A percentile compares a stretch with the other conserved stretches of the same genome.
phyloP scores from a whole-genome alignment of 2,329 filamentous ascomycete species.

The Alternaria triticimaculans region DNA sequence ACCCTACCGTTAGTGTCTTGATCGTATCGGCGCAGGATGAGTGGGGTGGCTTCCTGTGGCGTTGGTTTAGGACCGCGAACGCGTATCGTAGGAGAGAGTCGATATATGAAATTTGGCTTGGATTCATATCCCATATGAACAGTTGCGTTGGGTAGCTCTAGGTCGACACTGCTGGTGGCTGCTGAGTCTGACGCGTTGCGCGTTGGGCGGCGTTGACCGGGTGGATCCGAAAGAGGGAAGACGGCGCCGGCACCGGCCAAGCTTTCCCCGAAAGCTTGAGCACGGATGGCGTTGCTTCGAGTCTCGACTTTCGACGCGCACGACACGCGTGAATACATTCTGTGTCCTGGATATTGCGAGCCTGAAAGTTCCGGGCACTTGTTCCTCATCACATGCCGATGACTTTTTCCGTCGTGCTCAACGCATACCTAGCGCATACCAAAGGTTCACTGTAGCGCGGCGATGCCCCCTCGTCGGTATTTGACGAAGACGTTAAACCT shows the following conservation, averaged over 20 bases:
- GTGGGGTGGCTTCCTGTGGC: neutral
- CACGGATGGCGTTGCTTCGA: slow-evolving; percentile 2
- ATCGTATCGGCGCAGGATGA: neutral
- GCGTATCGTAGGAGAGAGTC: neutral
- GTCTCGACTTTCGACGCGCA: neutral
- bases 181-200: neutral
- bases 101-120: neutral
- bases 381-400: neutral
- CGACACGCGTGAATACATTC: neutral
- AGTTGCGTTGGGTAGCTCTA: neutral
- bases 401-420: neutral
- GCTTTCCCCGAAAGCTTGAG: slow-evolving; percentile 20
- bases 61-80: neutral
- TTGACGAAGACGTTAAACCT: neutral
- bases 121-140: neutral
- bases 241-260: slow-evolving; percentile 6
- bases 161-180: neutral
- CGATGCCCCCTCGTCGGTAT: neutral
- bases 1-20: slow-evolving; percentile 10
- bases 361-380: neutral
- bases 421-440: neutral
- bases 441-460: neutral
- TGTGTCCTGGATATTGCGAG: neutral
- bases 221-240: neutral
- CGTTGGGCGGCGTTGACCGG: neutral